Percentiles rank a stretch among this genome's conserved stretches.
Conservation (phyloP, 768 basidiomycete genomes). For the Suillus alpinus region DNA sequence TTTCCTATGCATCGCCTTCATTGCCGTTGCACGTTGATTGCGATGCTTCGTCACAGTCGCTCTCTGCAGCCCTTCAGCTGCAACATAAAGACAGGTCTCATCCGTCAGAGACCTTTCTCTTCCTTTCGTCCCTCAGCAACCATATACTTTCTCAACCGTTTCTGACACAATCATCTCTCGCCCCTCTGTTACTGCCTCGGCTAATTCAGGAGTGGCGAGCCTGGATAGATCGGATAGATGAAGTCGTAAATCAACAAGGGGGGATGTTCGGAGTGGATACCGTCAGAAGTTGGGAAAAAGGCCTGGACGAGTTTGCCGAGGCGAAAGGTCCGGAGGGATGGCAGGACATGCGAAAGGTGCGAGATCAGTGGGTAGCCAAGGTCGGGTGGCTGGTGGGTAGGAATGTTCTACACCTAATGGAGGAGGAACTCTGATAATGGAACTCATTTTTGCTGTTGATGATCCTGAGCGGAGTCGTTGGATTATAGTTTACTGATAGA, state of each 20-base stretch:
- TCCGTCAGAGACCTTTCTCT: constrained; percentile 71
- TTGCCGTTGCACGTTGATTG: constrained; percentile 8
- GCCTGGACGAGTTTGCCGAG: constrained; percentile 63
- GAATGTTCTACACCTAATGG: constrained; percentile 29
- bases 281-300: constrained; percentile 66
- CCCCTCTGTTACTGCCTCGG: constrained; percentile 58
- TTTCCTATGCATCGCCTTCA: constrained; percentile 47
- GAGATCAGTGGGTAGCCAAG: constrained; percentile 68
- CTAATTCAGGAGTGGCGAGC: constrained; percentile 73
- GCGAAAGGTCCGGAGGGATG: constrained; percentile 43
- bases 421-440: constrained; percentile 22
- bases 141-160: constrained; percentile 68
- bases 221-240: constrained; percentile 72
- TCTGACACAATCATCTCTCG: constrained; percentile 58
- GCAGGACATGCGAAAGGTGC: constrained; percentile 40
- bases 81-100: constrained; percentile 65
- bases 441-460: constrained; percentile 1
- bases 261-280: constrained; percentile 80
- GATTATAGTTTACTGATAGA: constrained; percentile 1
- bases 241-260: constrained; percentile 65
- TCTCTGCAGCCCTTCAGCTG: constrained; percentile 43
- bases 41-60: constrained; percentile 34
- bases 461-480: constrained; percentile 6
- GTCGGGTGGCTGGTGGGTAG: constrained; percentile 78
- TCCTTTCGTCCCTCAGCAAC: constrained; percentile 65